A percentile compares a stretch with the other conserved stretches of the same genome.
These are phyloP conservation scores for Rhizopus sp. DNA, from an alignment of 371 early-diverging fungal genomes.

Conservation along the genomic window DNA sequence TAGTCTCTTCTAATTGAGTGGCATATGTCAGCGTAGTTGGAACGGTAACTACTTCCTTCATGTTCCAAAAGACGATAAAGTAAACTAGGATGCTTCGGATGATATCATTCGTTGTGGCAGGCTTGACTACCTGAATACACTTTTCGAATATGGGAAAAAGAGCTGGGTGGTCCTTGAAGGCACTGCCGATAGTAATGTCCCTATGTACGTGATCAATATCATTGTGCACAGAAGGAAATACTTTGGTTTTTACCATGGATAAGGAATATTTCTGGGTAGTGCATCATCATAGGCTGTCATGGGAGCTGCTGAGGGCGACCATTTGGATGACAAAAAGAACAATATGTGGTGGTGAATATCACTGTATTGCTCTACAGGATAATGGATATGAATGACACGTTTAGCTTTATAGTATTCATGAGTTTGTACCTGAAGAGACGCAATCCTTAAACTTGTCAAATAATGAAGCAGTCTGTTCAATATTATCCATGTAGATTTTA, in stretches of 20 bases:
- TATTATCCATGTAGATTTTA: constrained; percentile 39
- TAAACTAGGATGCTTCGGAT: constrained; percentile 44
- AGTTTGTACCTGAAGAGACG: constrained; percentile 9
- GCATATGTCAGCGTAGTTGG: constrained; percentile 36
- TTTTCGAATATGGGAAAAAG: constrained; percentile 40
- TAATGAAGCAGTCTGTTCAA: constrained; percentile 37
- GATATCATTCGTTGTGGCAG: constrained; percentile 22
- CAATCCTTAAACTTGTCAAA: constrained; percentile 27
- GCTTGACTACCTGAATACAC: constrained; percentile 14
- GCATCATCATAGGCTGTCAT: constrained; percentile 41
- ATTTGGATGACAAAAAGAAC: constrained; percentile 28
- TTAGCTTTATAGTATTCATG: background rate
- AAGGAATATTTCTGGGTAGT: constrained; percentile 39
- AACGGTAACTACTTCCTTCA: constrained; percentile 35
- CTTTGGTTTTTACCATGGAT: constrained; percentile 20
- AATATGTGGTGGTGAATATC: constrained; percentile 25
- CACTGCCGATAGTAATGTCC: constrained; percentile 45
- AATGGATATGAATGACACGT: background rate
- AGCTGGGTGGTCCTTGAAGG: constrained; percentile 50
- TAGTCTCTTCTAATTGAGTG: constrained; percentile 47
- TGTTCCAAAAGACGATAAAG: constrained; percentile 53
- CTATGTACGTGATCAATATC: constrained; percentile 6
- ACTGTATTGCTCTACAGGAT: constrained; percentile 14
- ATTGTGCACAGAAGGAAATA: background rate
- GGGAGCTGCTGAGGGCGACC: constrained; percentile 30